Evolutionary conservation across 495 filamentous ascomycete species (phyloP).

Genomic region (Immersiella caudata): DNA sequence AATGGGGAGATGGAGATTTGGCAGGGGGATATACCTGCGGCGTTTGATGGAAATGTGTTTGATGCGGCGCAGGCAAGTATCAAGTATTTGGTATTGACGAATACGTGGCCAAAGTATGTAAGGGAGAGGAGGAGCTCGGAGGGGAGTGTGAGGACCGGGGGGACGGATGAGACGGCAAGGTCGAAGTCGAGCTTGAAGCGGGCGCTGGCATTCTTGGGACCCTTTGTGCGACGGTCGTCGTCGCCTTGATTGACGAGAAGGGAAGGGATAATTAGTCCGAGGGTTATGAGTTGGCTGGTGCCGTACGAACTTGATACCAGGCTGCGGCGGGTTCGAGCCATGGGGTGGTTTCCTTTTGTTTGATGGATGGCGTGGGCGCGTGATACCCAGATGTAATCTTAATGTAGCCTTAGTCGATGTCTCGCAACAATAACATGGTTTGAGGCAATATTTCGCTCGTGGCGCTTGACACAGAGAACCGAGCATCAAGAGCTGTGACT

Average conservation of each 20-base stretch:
- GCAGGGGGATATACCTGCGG: constrained; percentile 47
- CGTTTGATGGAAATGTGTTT: constrained; percentile 58
- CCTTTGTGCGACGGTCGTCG: constrained; percentile 14
- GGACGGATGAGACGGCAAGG: constrained; percentile 3
- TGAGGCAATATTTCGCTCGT: no score
- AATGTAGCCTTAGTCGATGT: not conserved
- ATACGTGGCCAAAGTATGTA: constrained; percentile 72
- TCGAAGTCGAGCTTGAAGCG: constrained; percentile 19
- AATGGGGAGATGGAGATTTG: constrained; percentile 23
- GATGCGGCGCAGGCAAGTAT: constrained; percentile 62
- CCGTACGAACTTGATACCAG: not conserved
- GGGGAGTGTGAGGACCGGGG: not conserved
- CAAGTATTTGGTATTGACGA: constrained; percentile 69
- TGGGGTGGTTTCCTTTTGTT: not conserved
- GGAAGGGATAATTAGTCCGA: not conserved
- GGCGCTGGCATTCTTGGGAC: constrained; percentile 26
- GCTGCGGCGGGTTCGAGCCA: not conserved
- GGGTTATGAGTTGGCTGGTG: not conserved
- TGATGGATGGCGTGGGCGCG: not conserved
- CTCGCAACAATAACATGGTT: no score
- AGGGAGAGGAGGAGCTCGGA: constrained; percentile 35
- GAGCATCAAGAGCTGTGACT: no score
- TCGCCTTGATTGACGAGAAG: not conserved
- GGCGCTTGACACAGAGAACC: no score
- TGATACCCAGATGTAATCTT: not conserved